Percentiles rank a stretch among this genome's conserved stretches.
Evolutionary conservation across 192 early-diverging fungal species (phyloP).

Genomic region (Dimargaris cristalligena): DNA sequence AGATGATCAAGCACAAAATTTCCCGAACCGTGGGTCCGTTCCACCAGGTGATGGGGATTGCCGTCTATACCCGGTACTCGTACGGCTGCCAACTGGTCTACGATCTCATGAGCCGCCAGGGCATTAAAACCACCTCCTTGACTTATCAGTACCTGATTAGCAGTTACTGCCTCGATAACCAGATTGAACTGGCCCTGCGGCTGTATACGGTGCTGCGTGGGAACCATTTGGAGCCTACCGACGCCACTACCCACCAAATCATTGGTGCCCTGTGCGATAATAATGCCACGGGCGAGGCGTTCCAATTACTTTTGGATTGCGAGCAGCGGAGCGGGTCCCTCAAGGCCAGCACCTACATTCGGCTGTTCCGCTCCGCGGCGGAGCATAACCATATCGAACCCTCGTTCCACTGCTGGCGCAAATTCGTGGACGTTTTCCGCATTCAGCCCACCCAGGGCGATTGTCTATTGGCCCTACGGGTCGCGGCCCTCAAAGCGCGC

Average conservation of each 20-base stretch:
- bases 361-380: neutral
- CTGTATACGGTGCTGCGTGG: neutral
- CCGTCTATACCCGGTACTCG: neutral
- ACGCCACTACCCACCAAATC: neutral
- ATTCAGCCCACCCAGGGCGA: slow-evolving; percentile 8
- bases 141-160: neutral
- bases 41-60: slow-evolving; percentile 5
- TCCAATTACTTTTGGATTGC: neutral
- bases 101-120: neutral
- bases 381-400: neutral
- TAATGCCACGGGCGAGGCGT: neutral
- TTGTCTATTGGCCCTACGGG: slow-evolving; percentile 1
- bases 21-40: neutral
- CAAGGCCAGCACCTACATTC: neutral
- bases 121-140: neutral
- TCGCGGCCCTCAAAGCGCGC: neutral
- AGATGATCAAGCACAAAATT: neutral
- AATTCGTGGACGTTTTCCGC: slow-evolving; percentile 4
- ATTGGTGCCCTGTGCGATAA: neutral
- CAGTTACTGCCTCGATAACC: neutral
- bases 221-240: neutral
- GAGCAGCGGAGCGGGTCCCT: neutral
- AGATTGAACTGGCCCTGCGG: slow-evolving; percentile 4
- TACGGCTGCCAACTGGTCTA: slow-evolving; percentile 7
- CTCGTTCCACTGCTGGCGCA: neutral